These are phyloP conservation scores for Ophidiomyces ophidiicola DNA, from an alignment of 2,329 filamentous ascomycete species.

Conservation along the genomic window DNA sequence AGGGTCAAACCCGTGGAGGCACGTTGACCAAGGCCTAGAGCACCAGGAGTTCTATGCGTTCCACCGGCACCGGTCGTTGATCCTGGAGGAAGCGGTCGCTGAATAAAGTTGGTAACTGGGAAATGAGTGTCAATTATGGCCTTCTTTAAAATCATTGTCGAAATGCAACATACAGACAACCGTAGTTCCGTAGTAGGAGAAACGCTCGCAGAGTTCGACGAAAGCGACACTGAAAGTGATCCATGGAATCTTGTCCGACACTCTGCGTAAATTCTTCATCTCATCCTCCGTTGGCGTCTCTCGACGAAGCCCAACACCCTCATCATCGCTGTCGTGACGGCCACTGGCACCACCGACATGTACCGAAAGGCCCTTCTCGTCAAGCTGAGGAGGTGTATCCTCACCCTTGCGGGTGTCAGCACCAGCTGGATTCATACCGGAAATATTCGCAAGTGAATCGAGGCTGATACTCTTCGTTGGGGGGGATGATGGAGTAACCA, in stretches of 20 bases:
- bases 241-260: slow-evolving; percentile 43
- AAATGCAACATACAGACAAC: slow-evolving; percentile 45
- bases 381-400: slow-evolving; percentile 1
- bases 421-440: neutral
- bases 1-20: slow-evolving; percentile 42
- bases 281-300: slow-evolving; percentile 26
- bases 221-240: slow-evolving; percentile 58
- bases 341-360: slow-evolving; percentile 10
- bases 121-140: neutral
- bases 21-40: slow-evolving; percentile 47
- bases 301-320: slow-evolving; percentile 8
- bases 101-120: slow-evolving; percentile 50
- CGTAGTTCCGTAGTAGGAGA: slow-evolving; percentile 63
- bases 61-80: slow-evolving; percentile 43
- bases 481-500: slow-evolving; percentile 1
- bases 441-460: slow-evolving; percentile 8
- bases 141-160: neutral
- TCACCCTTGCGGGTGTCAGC: slow-evolving; percentile 2
- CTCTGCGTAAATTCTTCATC: slow-evolving; percentile 25
- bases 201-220: slow-evolving; percentile 63
- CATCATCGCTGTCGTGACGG: slow-evolving; percentile 14
- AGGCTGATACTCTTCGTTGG: slow-evolving; percentile 1
- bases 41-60: slow-evolving; percentile 41
- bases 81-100: slow-evolving; percentile 41
- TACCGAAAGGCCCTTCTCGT: slow-evolving; percentile 14